Evolutionary conservation across 441 rosid genomes (phyloP), one percentile per base, ranked within the genome.

Genomic region (Pelargonium cotyledonis): DNA sequence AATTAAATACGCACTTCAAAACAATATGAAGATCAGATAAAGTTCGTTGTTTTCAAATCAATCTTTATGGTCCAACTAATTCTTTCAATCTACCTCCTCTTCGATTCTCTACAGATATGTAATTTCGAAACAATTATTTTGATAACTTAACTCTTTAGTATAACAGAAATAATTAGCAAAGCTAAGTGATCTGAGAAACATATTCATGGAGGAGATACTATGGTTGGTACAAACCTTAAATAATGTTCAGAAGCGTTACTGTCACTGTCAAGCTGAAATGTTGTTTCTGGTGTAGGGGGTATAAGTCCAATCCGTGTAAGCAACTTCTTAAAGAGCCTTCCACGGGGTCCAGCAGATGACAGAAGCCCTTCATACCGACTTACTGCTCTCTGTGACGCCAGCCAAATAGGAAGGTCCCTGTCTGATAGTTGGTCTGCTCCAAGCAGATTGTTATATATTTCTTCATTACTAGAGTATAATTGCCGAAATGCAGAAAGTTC

Each of bases 381-480:
- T 69, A 91, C 95, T 72, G 97, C 99, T 74, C 82, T 94, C 85
- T 89, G 90, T 72, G 99, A 96, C 65, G 99, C 97, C 72, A 89
- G 72, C 81, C 94, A 85, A 73, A 94, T 87, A 44, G 96, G 97
- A 66, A 94, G 96, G 44, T 88, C 89, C 10, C 79, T 75, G 65
- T 83, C 88, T 77, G 90, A 80, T 74, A 79, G 75, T 68, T 83
- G 82, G 60, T 82, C 88, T n/a, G 69, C 75, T 62, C 67, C 84
- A 70, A 71, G 75, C 18, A 76, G 68, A 67, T 77, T 78, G 73
- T 84, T 83, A 68, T 84, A 79, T 21, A 73, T 77, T 72, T 85
- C 82, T 66, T 78, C 79, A 63, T 73, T 74, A 55, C 72, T 74
- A 31, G 84, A 77, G 75, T 83, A 86, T 70, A 89, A 82, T 72